Conservation (phyloP, 257 asterid species). For the Marsdenia floribunda region DNA sequence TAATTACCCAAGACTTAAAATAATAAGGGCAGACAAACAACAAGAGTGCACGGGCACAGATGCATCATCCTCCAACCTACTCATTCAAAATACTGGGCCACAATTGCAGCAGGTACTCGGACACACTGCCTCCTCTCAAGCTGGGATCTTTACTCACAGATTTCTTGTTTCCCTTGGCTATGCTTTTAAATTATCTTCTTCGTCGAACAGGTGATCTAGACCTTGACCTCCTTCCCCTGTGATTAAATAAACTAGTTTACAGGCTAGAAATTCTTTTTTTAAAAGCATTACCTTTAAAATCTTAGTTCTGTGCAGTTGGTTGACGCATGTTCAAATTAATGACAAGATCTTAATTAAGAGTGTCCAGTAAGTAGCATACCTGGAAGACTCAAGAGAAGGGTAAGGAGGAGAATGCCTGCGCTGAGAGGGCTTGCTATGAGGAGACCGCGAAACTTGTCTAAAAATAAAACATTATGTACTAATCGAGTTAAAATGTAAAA, state of each 20-base stretch:
- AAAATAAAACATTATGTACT: slow-evolving; percentile 76
- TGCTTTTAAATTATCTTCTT: slow-evolving; percentile 32
- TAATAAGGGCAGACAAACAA: not conserved
- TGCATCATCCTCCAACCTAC: not conserved
- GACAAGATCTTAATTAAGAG: slow-evolving; percentile 22
- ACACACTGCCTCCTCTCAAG: not conserved
- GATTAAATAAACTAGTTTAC: slow-evolving; percentile 30
- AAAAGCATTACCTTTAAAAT: slow-evolving; percentile 42
- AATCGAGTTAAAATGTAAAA: slow-evolving; percentile 44
- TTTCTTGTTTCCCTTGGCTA: not conserved
- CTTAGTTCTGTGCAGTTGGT: slow-evolving; percentile 25
- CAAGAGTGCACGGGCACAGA: not conserved
- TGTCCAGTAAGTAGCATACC: slow-evolving; percentile 48
- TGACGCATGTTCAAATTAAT: slow-evolving; percentile 20
- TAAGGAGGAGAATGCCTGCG: slow-evolving; percentile 94
- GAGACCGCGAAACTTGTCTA: slow-evolving; percentile 96
- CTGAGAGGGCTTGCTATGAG: slow-evolving; percentile 99
- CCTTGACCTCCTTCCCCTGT: slow-evolving; percentile 69
- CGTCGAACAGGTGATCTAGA: slow-evolving; percentile 76
- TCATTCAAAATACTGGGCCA: not conserved
- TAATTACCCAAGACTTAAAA: not conserved
- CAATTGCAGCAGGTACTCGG: not conserved
- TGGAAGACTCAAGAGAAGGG: slow-evolving; percentile 83
- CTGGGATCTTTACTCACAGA: not conserved
- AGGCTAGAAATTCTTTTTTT: not conserved